phyloP scores from a whole-genome alignment of 176 grass and related monocot species.

The Oryza meyeriana region DNA sequence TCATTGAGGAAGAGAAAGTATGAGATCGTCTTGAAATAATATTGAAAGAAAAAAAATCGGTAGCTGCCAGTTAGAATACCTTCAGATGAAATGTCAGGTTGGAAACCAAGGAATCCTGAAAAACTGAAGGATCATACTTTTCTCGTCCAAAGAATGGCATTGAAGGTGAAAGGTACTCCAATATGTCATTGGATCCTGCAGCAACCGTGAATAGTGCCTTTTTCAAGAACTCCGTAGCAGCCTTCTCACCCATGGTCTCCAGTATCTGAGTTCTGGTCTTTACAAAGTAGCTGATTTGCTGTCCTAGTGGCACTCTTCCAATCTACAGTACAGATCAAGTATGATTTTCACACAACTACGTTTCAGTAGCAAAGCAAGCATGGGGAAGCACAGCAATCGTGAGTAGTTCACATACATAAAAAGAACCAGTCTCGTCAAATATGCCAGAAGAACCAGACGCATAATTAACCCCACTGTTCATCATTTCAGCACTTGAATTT shows the following conservation, averaged over 20 bases:
- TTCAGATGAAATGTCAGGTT: slow-evolving; percentile 76
- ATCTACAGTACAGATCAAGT: slow-evolving; percentile 40
- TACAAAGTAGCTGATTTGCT: slow-evolving; percentile 76
- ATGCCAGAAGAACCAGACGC: slow-evolving; percentile 92
- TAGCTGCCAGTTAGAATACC: slow-evolving; percentile 30
- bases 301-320: slow-evolving; percentile 64
- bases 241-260: slow-evolving; percentile 41
- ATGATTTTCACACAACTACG: not conserved
- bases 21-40: not conserved
- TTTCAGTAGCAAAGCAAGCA: slow-evolving; percentile 25
- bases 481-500: slow-evolving; percentile 35
- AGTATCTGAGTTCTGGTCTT: slow-evolving; percentile 54
- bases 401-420: slow-evolving; percentile 51
- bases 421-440: slow-evolving; percentile 78
- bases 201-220: slow-evolving; percentile 55
- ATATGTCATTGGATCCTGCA: slow-evolving; percentile 76
- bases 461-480: slow-evolving; percentile 60
- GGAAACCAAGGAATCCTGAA: slow-evolving; percentile 68
- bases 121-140: slow-evolving; percentile 45
- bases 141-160: slow-evolving; percentile 63
- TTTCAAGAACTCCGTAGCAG: slow-evolving; percentile 50
- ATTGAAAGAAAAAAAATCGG: not conserved
- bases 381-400: not conserved
- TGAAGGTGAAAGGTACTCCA: slow-evolving; percentile 73
- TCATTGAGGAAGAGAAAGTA: not conserved